Percentiles rank a stretch among this genome's conserved stretches.
These are phyloP conservation scores for Moesziomyces antarcticus DNA, from an alignment of 1,284 basidiomycete species.

Conservation along the genomic window DNA sequence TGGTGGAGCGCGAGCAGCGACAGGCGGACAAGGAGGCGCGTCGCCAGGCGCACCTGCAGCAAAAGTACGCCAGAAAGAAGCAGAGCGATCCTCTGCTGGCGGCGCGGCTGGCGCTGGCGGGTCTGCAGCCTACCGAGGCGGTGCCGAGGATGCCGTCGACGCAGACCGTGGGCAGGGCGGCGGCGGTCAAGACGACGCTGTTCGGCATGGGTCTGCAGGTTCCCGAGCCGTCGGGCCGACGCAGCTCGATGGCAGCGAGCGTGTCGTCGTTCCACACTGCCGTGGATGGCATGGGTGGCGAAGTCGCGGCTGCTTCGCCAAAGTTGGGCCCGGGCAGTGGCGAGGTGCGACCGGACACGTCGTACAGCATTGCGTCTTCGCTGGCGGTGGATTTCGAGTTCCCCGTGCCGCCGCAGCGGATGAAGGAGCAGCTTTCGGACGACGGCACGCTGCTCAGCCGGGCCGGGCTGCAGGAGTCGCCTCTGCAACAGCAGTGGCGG, in stretches of 20 bases:
- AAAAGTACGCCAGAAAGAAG: slow-evolving; percentile 52
- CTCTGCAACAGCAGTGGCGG: slow-evolving; percentile 13
- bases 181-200: background rate
- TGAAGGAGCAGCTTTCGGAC: slow-evolving; percentile 42
- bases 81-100: slow-evolving; percentile 53
- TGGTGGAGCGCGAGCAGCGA: slow-evolving; percentile 35
- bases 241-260: slow-evolving; percentile 20
- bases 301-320: background rate
- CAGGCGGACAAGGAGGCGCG: slow-evolving; percentile 28
- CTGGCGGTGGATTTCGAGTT: slow-evolving; percentile 46
- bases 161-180: background rate
- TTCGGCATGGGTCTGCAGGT: slow-evolving; percentile 6
- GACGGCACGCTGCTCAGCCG: slow-evolving; percentile 46
- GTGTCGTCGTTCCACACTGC: slow-evolving; percentile 37
- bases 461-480: slow-evolving; percentile 31
- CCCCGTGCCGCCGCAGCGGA: slow-evolving; percentile 41
- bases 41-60: slow-evolving; percentile 36
- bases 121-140: slow-evolving; percentile 25
- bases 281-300: slow-evolving; percentile 6
- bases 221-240: slow-evolving; percentile 7
- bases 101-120: slow-evolving; percentile 44
- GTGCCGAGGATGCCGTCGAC: slow-evolving; percentile 5
- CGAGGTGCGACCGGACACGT: slow-evolving; percentile 25
- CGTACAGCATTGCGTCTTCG: slow-evolving; percentile 40
- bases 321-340: background rate